Evolutionary conservation across 768 basidiomycete species (phyloP).

Genomic region (Termitomyces sp.): DNA sequence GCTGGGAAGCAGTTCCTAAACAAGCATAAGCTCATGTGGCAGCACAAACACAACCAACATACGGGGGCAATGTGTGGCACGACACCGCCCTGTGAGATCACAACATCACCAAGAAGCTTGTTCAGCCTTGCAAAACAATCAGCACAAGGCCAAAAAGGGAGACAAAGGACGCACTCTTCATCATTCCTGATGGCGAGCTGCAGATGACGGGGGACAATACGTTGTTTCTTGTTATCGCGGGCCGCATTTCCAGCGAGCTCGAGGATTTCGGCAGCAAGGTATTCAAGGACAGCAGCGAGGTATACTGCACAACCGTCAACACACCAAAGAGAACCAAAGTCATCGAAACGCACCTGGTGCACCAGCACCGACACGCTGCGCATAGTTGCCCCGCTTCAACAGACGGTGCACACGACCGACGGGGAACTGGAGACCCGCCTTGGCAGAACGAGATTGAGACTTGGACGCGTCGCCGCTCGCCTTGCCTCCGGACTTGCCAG

Average conservation of each 20-base stretch:
- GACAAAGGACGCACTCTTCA: slow-evolving; percentile 50
- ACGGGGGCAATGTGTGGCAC: slow-evolving; percentile 63
- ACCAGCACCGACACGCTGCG: slow-evolving; percentile 84
- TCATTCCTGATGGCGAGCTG: slow-evolving; percentile 92
- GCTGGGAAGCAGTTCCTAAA: slow-evolving; percentile 34
- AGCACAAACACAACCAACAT: slow-evolving; percentile 5
- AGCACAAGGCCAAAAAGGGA: not conserved
- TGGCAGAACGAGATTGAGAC: slow-evolving; percentile 65
- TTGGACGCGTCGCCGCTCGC: slow-evolving; percentile 41
- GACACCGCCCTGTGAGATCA: slow-evolving; percentile 84
- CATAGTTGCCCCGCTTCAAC: slow-evolving; percentile 84
- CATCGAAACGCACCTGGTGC: slow-evolving; percentile 55
- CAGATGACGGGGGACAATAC: slow-evolving; percentile 91
- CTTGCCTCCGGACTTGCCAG: slow-evolving; percentile 41
- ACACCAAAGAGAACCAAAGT: not conserved
- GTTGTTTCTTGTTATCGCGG: slow-evolving; percentile 83
- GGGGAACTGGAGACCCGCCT: slow-evolving; percentile 79
- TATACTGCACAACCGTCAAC: slow-evolving; percentile 49
- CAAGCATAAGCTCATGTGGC: not conserved
- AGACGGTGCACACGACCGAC: slow-evolving; percentile 92
- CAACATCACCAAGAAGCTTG: slow-evolving; percentile 74
- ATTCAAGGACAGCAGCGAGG: slow-evolving; percentile 87
- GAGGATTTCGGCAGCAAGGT: slow-evolving; percentile 90
- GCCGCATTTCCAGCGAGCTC: slow-evolving; percentile 88
- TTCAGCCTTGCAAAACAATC: slow-evolving; percentile 39